Evolutionary conservation across 148 eudicot genomes (phyloP).

Genomic region (Vaccinium macrocarpon): DNA sequence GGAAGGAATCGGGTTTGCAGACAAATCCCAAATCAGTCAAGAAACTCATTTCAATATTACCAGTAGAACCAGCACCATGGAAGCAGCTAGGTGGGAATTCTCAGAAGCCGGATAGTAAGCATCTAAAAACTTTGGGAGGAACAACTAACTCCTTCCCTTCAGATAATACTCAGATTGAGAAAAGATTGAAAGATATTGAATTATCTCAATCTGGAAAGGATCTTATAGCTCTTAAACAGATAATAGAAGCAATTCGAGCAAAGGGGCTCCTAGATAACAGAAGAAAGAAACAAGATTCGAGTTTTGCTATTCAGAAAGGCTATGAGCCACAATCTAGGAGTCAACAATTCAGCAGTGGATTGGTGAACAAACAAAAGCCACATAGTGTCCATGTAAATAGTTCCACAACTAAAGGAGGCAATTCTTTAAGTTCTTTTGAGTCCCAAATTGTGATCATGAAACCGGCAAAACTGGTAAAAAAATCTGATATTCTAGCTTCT

Average conservation of each 20-base stretch:
- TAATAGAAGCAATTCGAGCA: slow-evolving; percentile 75
- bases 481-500: slow-evolving; percentile 50
- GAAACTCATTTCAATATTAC: slow-evolving; percentile 59
- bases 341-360: slow-evolving; percentile 30
- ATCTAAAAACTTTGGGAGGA: slow-evolving; percentile 26
- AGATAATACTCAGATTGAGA: slow-evolving; percentile 75
- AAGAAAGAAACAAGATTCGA: slow-evolving; percentile 39
- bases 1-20: slow-evolving; percentile 72
- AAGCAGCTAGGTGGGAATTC: slow-evolving; percentile 51
- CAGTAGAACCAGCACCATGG: slow-evolving; percentile 93
- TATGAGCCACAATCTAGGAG: slow-evolving; percentile 1
- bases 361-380: slow-evolving; percentile 30
- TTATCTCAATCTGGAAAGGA: slow-evolving; percentile 86
- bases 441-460: slow-evolving; percentile 85
- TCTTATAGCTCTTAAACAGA: slow-evolving; percentile 87
- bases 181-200: slow-evolving; percentile 74
- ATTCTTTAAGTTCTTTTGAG: slow-evolving; percentile 39
- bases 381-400: slow-evolving; percentile 20
- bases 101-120: slow-evolving; percentile 46
- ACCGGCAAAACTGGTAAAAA: slow-evolving; percentile 71
- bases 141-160: slow-evolving; percentile 47
- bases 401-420: slow-evolving; percentile 31
- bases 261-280: slow-evolving; percentile 52
- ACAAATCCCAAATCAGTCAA: slow-evolving; percentile 45
- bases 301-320: slow-evolving; percentile 17